These are phyloP conservation scores for Trypanosoma cruzi DNA, from an alignment of 208 protist species.

Conservation along the genomic window DNA sequence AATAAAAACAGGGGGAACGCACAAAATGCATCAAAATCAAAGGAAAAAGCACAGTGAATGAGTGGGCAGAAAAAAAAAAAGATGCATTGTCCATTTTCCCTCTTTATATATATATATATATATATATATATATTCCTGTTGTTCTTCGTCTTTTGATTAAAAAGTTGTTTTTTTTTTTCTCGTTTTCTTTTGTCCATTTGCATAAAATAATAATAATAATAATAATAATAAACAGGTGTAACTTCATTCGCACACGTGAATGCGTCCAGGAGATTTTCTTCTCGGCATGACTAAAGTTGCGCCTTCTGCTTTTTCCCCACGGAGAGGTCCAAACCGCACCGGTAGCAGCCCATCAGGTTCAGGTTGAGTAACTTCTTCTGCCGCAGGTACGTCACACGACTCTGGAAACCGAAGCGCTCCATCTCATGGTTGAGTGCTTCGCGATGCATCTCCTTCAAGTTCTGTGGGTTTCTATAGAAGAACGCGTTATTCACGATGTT, in stretches of 20 bases:
- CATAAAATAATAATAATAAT: too few relatives aligned
- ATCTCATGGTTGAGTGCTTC: constrained; percentile 62
- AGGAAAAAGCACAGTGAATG: not conserved
- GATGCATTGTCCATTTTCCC: too few relatives aligned
- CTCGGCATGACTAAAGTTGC: constrained; percentile 3
- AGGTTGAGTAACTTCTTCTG: constrained; percentile 69
- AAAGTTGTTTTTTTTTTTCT: not conserved
- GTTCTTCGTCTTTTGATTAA: too few relatives aligned
- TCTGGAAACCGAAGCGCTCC: constrained; percentile 57
- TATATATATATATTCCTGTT: not conserved
- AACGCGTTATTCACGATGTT: constrained; percentile 64
- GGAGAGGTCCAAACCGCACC: constrained; percentile 37
- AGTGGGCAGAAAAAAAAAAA: not conserved
- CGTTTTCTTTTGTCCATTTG: constrained; percentile 26
- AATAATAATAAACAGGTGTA: too few relatives aligned
- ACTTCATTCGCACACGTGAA: too few relatives aligned
- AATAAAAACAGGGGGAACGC: too few relatives aligned
- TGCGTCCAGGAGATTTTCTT: not conserved
- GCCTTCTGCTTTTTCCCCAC: not conserved
- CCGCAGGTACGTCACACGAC: constrained; percentile 60
- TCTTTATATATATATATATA: not conserved
- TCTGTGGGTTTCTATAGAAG: constrained; percentile 48
- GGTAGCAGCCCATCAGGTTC: constrained; percentile 73
- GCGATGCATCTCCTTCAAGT: constrained; percentile 29
- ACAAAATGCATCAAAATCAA: constrained; percentile 11